phyloP scores from a whole-genome alignment of 2,329 filamentous ascomycete genomes.

The Phaeomoniella chlamydospora region DNA sequence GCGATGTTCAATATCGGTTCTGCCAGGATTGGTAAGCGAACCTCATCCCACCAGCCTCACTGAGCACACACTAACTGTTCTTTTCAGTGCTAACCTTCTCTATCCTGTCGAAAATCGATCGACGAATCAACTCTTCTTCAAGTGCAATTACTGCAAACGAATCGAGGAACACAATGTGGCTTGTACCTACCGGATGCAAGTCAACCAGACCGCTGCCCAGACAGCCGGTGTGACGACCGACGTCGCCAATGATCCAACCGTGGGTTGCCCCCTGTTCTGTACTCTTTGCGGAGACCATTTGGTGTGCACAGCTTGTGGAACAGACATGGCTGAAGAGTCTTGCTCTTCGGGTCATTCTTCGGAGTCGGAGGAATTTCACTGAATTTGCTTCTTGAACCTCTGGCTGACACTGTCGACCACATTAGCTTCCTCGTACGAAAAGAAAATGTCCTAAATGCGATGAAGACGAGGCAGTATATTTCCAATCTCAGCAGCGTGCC shows the following conservation, averaged over 20 bases:
- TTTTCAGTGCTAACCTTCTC: constrained; percentile 73
- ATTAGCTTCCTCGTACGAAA: constrained; percentile 77
- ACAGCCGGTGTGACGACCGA: constrained; percentile 96
- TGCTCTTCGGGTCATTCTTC: constrained; percentile 6
- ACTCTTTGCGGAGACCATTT: constrained; percentile 44
- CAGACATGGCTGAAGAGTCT: constrained; percentile 18
- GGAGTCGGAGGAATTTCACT: background rate
- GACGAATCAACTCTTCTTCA: constrained; percentile 77
- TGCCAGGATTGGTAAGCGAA: constrained; percentile 74
- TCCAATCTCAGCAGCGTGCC: constrained; percentile 95
- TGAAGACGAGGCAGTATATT: constrained; percentile 88
- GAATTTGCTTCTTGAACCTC: constrained; percentile 2
- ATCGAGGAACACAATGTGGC: constrained; percentile 73
- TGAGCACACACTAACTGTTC: constrained; percentile 10
- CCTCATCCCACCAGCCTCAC: constrained; percentile 3
- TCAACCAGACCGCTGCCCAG: constrained; percentile 83
- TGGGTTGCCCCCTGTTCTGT: constrained; percentile 54
- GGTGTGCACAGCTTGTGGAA: constrained; percentile 37
- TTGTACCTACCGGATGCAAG: constrained; percentile 89
- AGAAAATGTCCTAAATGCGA: constrained; percentile 74
- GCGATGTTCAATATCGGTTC: constrained; percentile 83
- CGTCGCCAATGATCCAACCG: constrained; percentile 94
- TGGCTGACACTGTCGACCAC: constrained; percentile 10
- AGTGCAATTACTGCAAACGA: constrained; percentile 89
- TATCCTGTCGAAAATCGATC: constrained; percentile 90